Evolutionary conservation across 2,329 filamentous ascomycete genomes (phyloP), one percentile per base, ranked within the genome.

Genomic region (Pseudogymnoascus sp.): DNA sequence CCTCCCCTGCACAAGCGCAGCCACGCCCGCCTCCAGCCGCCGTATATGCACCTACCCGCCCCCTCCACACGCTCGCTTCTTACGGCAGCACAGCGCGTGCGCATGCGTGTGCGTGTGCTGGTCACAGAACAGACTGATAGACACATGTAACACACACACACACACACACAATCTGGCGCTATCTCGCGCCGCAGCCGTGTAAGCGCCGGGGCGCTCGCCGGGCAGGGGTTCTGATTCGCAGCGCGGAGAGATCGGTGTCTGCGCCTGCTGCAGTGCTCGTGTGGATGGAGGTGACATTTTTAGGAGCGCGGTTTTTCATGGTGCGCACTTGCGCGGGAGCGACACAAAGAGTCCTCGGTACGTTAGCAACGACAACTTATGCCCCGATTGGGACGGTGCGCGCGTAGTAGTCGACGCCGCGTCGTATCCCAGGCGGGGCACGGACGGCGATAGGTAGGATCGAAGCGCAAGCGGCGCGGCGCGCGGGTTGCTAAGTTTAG

Each of bases 141-240:
- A n/a, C n/a, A n/a, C n/a, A n/a, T n/a, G n/a, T n/a, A n/a, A n/a
- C 19, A 39, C 9, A 15, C 13, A 37, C 12, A 37, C 34, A 15
- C 38, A 41, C 19, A 41, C 2, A 23, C 38, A 23, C 38, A 18
- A 41, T 41, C 41, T 28, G 23, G 23, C 41, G 23, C 41, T 18
- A 48, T 48, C n/a, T 8, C 41, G 21, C 23, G 41, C 41, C 41
- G 41, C 41, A 48, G 41, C 41, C 41, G 41, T 48, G 41, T 48
- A 48, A 48, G 41, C 41, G 41, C 41, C 41, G 13, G 41, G 21
- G n/a, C n/a, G n/a, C n/a, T n/a, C 41, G 41, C n/a, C 23, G 19
- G 5, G 28, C 41, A 15, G 23, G 41, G 23, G n/a, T 48, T 9
- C 6, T 28, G 23, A 28, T 28, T 48, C 23, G 41, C 13, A n/a